Conservation (phyloP, 148 eudicot species). For the Rhododendron williamsianum region DNA sequence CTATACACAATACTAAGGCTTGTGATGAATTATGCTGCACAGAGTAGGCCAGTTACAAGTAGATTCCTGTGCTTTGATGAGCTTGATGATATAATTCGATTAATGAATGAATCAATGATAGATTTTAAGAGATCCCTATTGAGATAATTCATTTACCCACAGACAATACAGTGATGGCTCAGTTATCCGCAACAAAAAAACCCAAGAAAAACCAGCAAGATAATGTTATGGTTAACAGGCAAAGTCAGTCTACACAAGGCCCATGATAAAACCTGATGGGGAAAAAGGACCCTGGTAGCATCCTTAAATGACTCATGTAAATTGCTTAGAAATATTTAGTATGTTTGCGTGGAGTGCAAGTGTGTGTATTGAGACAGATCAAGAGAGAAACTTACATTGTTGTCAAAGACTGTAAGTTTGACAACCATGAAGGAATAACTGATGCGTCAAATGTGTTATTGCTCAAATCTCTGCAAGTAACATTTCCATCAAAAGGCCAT, state of each 20-base stretch:
- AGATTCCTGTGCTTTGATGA: background rate
- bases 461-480: slow-evolving; percentile 55
- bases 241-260: background rate
- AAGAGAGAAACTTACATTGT: slow-evolving; percentile 41
- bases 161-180: background rate
- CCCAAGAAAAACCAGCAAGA: background rate
- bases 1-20: background rate
- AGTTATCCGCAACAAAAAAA: background rate
- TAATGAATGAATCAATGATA: background rate
- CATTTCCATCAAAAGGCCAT: background rate
- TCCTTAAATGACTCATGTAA: background rate
- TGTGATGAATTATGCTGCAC: background rate
- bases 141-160: background rate
- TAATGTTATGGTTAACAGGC: background rate
- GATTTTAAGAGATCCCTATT: background rate
- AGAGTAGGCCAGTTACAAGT: background rate
- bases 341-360: background rate
- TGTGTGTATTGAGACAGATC: background rate
- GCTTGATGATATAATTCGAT: background rate
- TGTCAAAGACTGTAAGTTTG: slow-evolving; percentile 37
- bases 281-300: background rate
- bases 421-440: slow-evolving; percentile 39
- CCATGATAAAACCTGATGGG: background rate
- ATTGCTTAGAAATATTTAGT: background rate
- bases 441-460: slow-evolving; percentile 44